Percentiles rank a stretch among this genome's conserved stretches.
Conservation (phyloP, 2,329 filamentous ascomycete genomes). For the Pseudogymnoascus sp. region DNA sequence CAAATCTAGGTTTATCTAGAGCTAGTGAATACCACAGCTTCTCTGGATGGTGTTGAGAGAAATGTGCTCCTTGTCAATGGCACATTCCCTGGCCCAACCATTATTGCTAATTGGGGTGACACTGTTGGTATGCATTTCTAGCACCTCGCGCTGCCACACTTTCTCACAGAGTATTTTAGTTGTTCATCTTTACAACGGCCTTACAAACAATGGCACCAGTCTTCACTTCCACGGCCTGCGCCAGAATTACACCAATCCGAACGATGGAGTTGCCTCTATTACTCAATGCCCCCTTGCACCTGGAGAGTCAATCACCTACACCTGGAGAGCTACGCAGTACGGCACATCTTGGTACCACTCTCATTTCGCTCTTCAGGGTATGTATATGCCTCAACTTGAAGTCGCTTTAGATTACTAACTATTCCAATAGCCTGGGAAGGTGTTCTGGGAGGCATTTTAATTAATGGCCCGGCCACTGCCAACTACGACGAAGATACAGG, state of each 20-base stretch:
- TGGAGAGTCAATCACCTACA: slow-evolving; percentile 27
- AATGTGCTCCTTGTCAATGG: slow-evolving; percentile 30
- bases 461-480: slow-evolving; percentile 51
- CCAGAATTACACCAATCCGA: slow-evolving; percentile 33
- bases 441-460: slow-evolving; percentile 51
- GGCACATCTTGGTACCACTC: slow-evolving; percentile 55
- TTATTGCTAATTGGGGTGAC: slow-evolving; percentile 35
- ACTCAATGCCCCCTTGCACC: slow-evolving; percentile 60
- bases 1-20: slow-evolving; percentile 17
- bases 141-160: slow-evolving; percentile 33
- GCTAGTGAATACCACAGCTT: slow-evolving; percentile 21
- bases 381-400: slow-evolving; percentile 26
- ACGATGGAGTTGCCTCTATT: slow-evolving; percentile 40
- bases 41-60: slow-evolving; percentile 27
- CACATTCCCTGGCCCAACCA: slow-evolving; percentile 30
- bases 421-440: slow-evolving; percentile 38
- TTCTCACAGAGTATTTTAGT: slow-evolving; percentile 14
- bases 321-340: slow-evolving; percentile 29
- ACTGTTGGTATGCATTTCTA: slow-evolving; percentile 13
- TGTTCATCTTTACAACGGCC: slow-evolving; percentile 31
- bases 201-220: slow-evolving; percentile 37
- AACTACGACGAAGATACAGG: slow-evolving; percentile 59
- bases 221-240: slow-evolving; percentile 45
- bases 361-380: slow-evolving; percentile 44
- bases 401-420: slow-evolving; percentile 15